Evolutionary conservation across 768 basidiomycete genomes (phyloP).

Genomic region (Naganishia kalamii): DNA sequence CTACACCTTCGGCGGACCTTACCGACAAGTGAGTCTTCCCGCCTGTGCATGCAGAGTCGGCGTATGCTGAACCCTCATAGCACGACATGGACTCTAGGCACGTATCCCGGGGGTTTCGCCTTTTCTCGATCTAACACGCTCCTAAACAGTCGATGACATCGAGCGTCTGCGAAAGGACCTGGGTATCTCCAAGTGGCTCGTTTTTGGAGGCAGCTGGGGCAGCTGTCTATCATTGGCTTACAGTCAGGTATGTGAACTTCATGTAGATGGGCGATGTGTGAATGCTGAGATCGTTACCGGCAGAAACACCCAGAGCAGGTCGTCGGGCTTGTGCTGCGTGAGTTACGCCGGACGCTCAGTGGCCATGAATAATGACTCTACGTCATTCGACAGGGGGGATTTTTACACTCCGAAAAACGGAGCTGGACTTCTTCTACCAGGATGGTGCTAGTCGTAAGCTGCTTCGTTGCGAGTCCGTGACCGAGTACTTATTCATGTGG

Average conservation of each 20-base stretch:
- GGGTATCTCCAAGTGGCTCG: slow-evolving; percentile 77
- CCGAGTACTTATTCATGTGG: background rate
- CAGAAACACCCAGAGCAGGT: slow-evolving; percentile 76
- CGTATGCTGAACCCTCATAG: background rate
- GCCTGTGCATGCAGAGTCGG: too few species aligned
- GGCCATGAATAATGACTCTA: background rate
- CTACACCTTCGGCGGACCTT: slow-evolving; percentile 53
- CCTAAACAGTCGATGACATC: slow-evolving; percentile 63
- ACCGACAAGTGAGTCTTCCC: slow-evolving; percentile 58
- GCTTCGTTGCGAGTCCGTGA: background rate
- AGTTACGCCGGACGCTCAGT: background rate
- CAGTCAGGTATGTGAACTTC: slow-evolving; percentile 57
- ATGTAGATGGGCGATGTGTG: too few species aligned
- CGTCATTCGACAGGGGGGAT: slow-evolving; percentile 54
- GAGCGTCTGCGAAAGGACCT: slow-evolving; percentile 74
- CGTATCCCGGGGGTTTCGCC: background rate
- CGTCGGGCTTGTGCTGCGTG: slow-evolving; percentile 63
- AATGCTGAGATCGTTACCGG: background rate
- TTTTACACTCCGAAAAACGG: slow-evolving; percentile 74
- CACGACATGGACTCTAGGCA: background rate
- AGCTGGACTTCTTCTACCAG: slow-evolving; percentile 89
- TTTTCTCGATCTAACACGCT: background rate
- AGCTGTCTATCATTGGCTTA: slow-evolving; percentile 81
- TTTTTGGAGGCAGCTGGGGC: slow-evolving; percentile 94
- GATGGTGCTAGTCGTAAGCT: slow-evolving; percentile 54